Percentiles rank a stretch among this genome's conserved stretches.
These are phyloP conservation scores for Phytopythium kandeliae DNA, from an alignment of 352 stramenopile species.

Conservation along the genomic window DNA sequence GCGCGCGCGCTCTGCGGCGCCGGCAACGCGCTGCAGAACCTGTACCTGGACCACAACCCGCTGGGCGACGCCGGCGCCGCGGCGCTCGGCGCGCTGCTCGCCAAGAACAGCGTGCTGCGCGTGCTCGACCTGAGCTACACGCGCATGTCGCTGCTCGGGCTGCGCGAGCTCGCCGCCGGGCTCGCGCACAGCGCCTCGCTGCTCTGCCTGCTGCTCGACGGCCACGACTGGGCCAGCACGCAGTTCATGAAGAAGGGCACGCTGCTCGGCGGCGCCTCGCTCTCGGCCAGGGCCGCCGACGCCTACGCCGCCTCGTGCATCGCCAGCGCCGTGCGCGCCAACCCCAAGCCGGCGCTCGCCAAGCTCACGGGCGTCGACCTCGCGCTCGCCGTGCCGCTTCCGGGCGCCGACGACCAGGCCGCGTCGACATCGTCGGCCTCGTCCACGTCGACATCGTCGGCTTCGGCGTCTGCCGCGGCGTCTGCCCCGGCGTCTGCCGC, in stretches of 20 bases:
- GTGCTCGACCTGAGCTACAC: conserved; percentile 81
- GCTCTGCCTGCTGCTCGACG: conserved; percentile 69
- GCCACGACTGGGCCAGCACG: conserved; percentile 79
- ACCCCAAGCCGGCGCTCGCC: conserved; percentile 53
- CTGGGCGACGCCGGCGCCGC: conserved; percentile 65
- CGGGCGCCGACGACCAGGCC: too few relatives aligned
- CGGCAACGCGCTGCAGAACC: conserved; percentile 56
- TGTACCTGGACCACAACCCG: conserved; percentile 85
- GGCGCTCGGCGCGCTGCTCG: conserved; percentile 60
- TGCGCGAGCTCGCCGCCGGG: conserved; percentile 66
- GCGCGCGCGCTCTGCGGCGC: conserved; percentile 53
- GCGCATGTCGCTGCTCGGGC: conserved; percentile 67
- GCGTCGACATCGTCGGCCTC: not conserved
- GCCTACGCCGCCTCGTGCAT: conserved; percentile 75
- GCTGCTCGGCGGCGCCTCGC: conserved; percentile 47
- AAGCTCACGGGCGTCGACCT: conserved; percentile 80
- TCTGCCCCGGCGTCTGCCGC: too few relatives aligned
- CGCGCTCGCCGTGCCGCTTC: conserved; percentile 32
- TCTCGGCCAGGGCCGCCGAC: conserved; percentile 60
- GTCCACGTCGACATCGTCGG: not conserved
- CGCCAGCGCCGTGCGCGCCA: conserved; percentile 62
- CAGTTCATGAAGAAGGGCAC: conserved; percentile 80
- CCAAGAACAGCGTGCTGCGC: conserved; percentile 62
- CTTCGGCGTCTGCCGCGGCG: not conserved
- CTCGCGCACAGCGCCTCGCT: conserved; percentile 55